Base-by-base conservation (phyloP, 257 asterid genomes). In the Buddleja alternifolia region DNA sequence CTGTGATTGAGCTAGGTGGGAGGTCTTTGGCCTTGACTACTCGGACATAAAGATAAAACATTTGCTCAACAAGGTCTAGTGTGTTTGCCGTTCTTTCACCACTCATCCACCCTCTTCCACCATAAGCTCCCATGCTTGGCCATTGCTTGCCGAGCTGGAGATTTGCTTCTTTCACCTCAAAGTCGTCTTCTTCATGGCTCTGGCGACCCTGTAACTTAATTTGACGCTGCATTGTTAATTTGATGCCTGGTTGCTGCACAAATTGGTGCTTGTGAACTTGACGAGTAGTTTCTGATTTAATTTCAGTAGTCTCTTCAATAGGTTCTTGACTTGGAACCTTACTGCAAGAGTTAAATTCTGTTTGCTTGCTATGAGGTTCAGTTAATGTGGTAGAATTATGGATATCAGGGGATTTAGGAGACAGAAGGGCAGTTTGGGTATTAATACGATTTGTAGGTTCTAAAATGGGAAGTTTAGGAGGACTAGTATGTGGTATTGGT, bases 31-130 rank as follows among this genome's bases (percentile, higher is more conserved):
- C 95, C 79, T 84, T 88, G 10, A 84, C 86, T 15, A 86, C 85
- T 10, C 91, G 89, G 9, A 90, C 94, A 25, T 85, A 90, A 17
- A 90, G 97, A 56, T 85, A 90, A 66, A 63, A 78, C 86, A 82
- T 83, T 64, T 87, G 91, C 85, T 90, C 93, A 15, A 90, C 95
- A 4, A 90, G 94, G 73, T 90, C 94, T 16, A 80, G 64, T 4
- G 92, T 73, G 84, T 74, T 75, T 3, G 87, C 45, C 51, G 50
- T 74, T 73, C 90, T 82, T 68, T 89, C 90, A 6, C 85, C 78
- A 9, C 72, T 78, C 77, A 82, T 66, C 90, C 88, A 77, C 15
- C 84, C 90, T 73, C 86, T 64, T 55, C 84, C 79, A 29, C 78
- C 76, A 12, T 60, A 71, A 16, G 67, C 60, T 54, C 78, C 77